Evolutionary conservation across 2,329 filamentous ascomycete species (phyloP).

Genomic region (Aspergillus vadensis): DNA sequence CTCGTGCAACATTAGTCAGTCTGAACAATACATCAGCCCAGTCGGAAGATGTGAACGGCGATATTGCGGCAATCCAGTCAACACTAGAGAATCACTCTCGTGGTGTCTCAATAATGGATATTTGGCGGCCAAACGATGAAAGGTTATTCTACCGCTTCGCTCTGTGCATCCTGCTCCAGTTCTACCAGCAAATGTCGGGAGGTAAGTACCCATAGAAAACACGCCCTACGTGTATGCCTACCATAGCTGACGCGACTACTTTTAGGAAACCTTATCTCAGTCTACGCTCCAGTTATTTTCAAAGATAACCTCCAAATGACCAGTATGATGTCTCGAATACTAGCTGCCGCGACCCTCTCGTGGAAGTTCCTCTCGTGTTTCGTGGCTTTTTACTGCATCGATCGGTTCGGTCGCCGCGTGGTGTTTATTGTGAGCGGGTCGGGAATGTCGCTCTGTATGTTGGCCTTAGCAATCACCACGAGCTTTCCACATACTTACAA

Average conservation of each 20-base stretch:
- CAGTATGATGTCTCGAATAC: neutral
- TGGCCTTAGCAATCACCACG: neutral
- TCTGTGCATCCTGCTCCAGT: neutral
- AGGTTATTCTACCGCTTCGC: neutral
- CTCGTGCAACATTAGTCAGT: neutral
- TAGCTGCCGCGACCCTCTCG: neutral
- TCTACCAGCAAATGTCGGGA: neutral
- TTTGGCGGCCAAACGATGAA: neutral
- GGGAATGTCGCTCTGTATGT: neutral
- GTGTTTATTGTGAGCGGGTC: neutral
- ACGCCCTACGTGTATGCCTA: too few relatives aligned
- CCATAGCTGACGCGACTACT: too few relatives aligned
- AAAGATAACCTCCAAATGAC: neutral
- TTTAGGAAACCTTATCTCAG: neutral
- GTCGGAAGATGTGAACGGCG: neutral
- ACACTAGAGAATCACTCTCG: neutral
- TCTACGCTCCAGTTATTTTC: neutral
- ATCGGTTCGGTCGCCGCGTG: neutral
- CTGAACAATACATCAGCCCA: too few relatives aligned
- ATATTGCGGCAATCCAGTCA: neutral
- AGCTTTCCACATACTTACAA: neutral
- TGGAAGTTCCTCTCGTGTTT: neutral
- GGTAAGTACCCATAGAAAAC: neutral
- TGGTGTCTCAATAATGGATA: neutral
- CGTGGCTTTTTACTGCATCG: neutral